Base-by-base conservation (phyloP, 805 yeast species). In the Monosporozyma servazzii region DNA sequence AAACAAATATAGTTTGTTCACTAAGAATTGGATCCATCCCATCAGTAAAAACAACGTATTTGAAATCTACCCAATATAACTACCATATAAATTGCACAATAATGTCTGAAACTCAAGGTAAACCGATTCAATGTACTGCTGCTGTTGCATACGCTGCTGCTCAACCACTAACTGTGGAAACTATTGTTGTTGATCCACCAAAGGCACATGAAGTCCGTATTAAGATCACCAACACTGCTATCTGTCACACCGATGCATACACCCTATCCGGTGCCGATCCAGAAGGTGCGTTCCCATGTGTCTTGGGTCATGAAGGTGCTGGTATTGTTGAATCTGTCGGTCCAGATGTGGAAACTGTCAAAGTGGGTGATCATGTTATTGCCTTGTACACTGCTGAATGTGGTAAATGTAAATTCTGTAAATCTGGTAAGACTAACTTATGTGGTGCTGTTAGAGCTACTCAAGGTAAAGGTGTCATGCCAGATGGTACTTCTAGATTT, bases 71-170 rank as follows among this genome's bases (percentile, higher is more conserved):
- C 4, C 37, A 13, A 13, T 31, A 4, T 18, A 17, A 17, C 17
- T 6, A 37, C 7, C 44, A n/a, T 40, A n/a, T 2, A 40, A 20
- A 17, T 18, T 11, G 21, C 13, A 8, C 29, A 45, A 18, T n/a
- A 31, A 48, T 48, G 50, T 48, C 64, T 39, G 37, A 33, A 13
- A 65, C 71, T 47, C 60, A 53, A 41, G 71, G 71, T 21, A 61
- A 73, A 58, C 74, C 80, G 56, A 89, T 90, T 65, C 80, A 81
- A 46, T 93, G 98, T 75, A 78, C 81, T 66, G 99, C 99, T 53
- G 99, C 99, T 48, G 88, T 93, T 63, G 96, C 98, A 58, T 91
- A 98, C 91, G 96, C 85, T 68, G 93, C 98, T 29, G 88, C 84
- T 46, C 81, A 86, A 67, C 88, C 88, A 53, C 77, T 93, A 61